Percentiles rank a stretch among this genome's conserved stretches.
phyloP scores from a whole-genome alignment of 2,329 filamentous ascomycete species.

The Cytospora piceicola region DNA sequence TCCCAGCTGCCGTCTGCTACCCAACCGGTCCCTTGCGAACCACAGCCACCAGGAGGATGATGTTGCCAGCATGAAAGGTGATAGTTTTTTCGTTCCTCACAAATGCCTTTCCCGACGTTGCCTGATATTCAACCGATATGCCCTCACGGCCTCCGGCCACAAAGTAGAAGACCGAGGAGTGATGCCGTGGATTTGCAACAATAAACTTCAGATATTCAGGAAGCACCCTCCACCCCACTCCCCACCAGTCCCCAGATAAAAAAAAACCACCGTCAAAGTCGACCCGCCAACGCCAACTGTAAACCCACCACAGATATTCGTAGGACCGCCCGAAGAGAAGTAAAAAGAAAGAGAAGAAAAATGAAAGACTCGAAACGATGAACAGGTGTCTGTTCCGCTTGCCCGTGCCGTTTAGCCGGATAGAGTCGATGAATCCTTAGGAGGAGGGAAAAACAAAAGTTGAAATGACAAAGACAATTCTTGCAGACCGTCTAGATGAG shows the following conservation, averaged over 20 bases:
- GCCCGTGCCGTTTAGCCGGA: constrained; percentile 18
- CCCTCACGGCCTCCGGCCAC: neutral
- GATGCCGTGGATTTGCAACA: neutral
- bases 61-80: neutral
- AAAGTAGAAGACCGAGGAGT: neutral
- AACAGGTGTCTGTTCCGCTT: constrained; percentile 10
- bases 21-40: neutral
- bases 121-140: neutral
- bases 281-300: constrained; percentile 5
- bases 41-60: neutral
- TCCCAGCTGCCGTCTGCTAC: neutral
- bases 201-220: neutral
- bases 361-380: neutral
- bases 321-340: neutral
- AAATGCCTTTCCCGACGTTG: neutral
- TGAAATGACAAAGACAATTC: constrained; percentile 3
- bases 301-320: neutral
- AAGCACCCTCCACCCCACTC: neutral
- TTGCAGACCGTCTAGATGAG: constrained; percentile 24
- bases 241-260: neutral
- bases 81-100: neutral
- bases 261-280: neutral
- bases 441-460: neutral
- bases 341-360: neutral
- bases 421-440: neutral